Evolutionary conservation across 805 yeast genomes (phyloP), one percentile per base, ranked within the genome.

Genomic region (Candida pseudoglaebosa): DNA sequence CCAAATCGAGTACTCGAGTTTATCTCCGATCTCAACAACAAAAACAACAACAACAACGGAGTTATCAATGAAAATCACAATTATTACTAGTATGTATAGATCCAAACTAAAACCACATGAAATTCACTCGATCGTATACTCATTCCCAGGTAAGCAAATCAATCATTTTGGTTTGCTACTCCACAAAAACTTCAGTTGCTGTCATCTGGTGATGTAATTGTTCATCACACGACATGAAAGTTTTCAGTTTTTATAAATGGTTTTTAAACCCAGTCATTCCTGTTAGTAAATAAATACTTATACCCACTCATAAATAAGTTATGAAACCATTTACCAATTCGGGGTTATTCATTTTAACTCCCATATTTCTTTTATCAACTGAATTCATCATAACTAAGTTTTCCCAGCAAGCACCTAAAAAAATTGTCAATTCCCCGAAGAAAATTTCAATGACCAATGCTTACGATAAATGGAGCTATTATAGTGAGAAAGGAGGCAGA

Each of bases 321-420:
- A 55, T 56, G 58, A 56, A 52, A 31, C 47, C 45, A 13, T 52
- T 50, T 34, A 44, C 56, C 29, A 49, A 50, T 36, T 48, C 53
- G 9, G 53, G 55, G 1, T 40, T 59, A n/a, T 52, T 52, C 22
- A 39, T 53, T 19, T 41, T 59, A 26, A 53, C 60, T 0, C 65
- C 65, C 5, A 48, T 50, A 10, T 57, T 59, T 32, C 36, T 58
- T 9, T 40, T 59, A 14, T 51, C 57, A 12, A 47, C 59, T 3
- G 65, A 59, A 15, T 54, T 54, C 36, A 36, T 58, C 4, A 53
- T 52, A 14, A 37, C 56, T 17, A 45, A 45, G 31, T 52, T 52
- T 32, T 46, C 45, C 8, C 35, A 43, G 34, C 28, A 62, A 4
- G 43, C 40, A n/a, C 24, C 43, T 14, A 40, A 40, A 15, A 41